Evolutionary conservation across 805 yeast species (phyloP).

Genomic region (Lachancea fermentati): DNA sequence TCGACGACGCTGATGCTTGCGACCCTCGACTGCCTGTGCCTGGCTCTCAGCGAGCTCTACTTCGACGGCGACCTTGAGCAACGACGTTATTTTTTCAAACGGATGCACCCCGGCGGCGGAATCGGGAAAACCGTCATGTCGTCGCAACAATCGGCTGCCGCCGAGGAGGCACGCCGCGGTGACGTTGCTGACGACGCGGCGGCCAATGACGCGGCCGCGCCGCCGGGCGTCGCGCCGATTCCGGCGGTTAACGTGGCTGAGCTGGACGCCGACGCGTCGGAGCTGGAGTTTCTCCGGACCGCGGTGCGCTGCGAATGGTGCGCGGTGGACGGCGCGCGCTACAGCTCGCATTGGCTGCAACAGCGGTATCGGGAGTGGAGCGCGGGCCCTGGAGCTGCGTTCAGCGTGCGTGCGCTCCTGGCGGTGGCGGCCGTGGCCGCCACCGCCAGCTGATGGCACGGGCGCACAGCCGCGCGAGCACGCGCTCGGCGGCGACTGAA

Average conservation of each 20-base stretch:
- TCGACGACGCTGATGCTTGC: conserved; percentile 73
- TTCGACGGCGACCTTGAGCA: conserved; percentile 49
- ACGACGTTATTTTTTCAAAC: conserved; percentile 55
- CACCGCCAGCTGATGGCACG: too few relatives aligned
- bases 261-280: conserved; percentile 3
- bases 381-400: background rate
- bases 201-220: background rate
- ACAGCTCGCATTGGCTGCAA: conserved; percentile 7
- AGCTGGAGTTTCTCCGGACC: conserved; percentile 12
- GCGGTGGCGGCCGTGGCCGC: too few relatives aligned
- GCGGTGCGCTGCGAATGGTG: conserved; percentile 13
- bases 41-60: conserved; percentile 61
- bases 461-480: too few relatives aligned
- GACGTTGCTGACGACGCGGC: too few relatives aligned
- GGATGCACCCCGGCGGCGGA: conserved; percentile 87
- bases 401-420: background rate
- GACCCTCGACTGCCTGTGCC: conserved; percentile 70
- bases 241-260: background rate
- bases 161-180: background rate
- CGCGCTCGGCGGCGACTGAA: too few relatives aligned
- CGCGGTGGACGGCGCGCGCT: conserved; percentile 4
- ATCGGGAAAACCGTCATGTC: conserved; percentile 45
- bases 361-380: conserved; percentile 9
- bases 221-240: background rate
- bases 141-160: background rate